phyloP scores from a whole-genome alignment of 352 stramenopile genomes.

The Halophytophthora polymorphica region DNA sequence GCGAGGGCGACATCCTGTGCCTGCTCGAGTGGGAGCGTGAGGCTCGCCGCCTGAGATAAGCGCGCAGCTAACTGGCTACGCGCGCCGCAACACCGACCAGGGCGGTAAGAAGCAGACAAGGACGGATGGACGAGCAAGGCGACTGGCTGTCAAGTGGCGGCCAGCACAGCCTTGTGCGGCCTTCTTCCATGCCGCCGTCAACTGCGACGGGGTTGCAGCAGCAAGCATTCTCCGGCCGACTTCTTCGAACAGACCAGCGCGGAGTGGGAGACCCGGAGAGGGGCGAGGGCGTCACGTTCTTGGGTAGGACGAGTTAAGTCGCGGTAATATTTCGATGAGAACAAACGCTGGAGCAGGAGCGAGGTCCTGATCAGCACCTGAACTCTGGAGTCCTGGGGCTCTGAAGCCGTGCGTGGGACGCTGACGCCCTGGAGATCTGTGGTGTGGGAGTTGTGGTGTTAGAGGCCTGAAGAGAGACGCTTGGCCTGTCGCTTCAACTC shows the following conservation, averaged over 20 bases:
- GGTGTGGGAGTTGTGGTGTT: no score
- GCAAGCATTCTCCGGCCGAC: conserved; percentile 1
- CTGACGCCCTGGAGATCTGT: no score
- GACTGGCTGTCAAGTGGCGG: conserved; percentile 6
- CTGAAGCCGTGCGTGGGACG: no score
- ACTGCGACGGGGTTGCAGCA: conserved; percentile 18
- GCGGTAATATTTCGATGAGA: conserved; percentile 68
- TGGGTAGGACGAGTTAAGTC: conserved; percentile 43
- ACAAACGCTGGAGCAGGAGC: conserved; percentile 14
- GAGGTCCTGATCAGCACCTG: no score
- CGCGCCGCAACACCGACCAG: conserved; percentile 17
- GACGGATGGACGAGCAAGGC: conserved; percentile 7
- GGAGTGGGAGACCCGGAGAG: conserved; percentile 16
- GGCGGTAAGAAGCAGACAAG: conserved; percentile 7
- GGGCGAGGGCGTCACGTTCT: conserved; percentile 19
- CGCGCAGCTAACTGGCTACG: conserved; percentile 4
- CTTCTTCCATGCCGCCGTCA: conserved; percentile 13
- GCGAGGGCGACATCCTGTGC: conserved; percentile 98
- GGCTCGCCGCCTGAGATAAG: conserved; percentile 97
- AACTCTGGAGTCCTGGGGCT: no score
- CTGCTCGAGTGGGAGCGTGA: conserved; percentile 99
- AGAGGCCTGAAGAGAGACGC: no score
- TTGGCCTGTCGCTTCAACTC: no score
- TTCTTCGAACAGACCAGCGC: conserved; percentile 15
- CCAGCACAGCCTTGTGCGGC: conserved; percentile 1